Conservation (phyloP, 208 protist species). For the Trichomonas gallinae region DNA sequence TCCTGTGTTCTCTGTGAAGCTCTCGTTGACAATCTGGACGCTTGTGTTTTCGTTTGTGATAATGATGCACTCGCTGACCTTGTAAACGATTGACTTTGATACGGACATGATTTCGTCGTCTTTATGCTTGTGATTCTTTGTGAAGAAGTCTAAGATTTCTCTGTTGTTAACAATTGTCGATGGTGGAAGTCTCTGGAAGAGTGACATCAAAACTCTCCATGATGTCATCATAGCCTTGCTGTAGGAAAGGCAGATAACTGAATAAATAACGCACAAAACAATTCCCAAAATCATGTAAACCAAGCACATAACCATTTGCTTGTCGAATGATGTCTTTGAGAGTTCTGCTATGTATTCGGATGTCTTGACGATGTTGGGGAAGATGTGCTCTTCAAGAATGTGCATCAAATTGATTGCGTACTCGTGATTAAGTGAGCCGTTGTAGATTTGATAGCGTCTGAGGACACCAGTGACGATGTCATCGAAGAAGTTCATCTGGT, state of each 20-base stretch:
- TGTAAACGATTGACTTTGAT: not conserved
- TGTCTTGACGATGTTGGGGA: not conserved
- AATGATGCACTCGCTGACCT: not conserved
- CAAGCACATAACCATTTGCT: too few species aligned
- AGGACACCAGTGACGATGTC: too few species aligned
- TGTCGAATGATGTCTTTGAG: too few species aligned
- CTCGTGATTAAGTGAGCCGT: too few species aligned
- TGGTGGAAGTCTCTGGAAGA: not conserved
- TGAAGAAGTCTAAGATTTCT: not conserved
- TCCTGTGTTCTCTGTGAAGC: not conserved
- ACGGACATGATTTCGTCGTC: not conserved
- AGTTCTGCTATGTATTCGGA: too few species aligned
- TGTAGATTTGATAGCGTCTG: too few species aligned
- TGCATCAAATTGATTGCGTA: not conserved
- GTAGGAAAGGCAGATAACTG: too few species aligned
- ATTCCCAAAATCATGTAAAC: too few species aligned
- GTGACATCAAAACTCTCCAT: not conserved
- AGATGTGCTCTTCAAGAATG: not conserved
- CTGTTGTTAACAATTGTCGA: not conserved
- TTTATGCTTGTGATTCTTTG: not conserved
- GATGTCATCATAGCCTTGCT: not conserved
- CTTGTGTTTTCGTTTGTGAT: not conserved
- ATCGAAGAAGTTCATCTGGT: too few species aligned
- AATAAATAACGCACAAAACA: too few species aligned
- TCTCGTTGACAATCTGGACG: not conserved